phyloP scores from a whole-genome alignment of 164 flowering plant genomes.

The grape (Vitis vinifera) region DNA sequence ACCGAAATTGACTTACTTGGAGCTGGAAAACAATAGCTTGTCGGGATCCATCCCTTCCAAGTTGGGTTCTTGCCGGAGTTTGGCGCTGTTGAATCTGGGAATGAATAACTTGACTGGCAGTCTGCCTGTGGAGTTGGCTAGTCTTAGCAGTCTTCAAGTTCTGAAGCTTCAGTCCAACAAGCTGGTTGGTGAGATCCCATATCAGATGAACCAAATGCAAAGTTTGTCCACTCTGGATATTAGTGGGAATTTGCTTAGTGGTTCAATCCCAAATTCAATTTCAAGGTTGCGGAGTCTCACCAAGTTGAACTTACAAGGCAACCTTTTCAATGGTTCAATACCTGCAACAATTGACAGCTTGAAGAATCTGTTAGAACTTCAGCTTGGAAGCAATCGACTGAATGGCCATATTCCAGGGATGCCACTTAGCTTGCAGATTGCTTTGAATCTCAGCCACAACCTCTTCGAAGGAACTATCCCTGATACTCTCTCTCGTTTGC shows the following conservation, averaged over 20 bases:
- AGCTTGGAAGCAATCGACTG: constrained; percentile 52
- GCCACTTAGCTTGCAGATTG: constrained; percentile 53
- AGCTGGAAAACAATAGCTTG: constrained; percentile 39
- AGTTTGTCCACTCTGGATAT: constrained; percentile 34
- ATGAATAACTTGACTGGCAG: constrained; percentile 33
- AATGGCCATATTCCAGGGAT: constrained; percentile 48
- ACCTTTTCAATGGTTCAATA: constrained; percentile 52
- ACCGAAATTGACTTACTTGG: constrained; percentile 35
- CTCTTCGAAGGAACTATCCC: constrained; percentile 58
- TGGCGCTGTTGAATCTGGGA: constrained; percentile 41
- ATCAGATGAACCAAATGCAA: constrained; percentile 18
- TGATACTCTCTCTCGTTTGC: constrained; percentile 22
- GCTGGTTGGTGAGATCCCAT: constrained; percentile 39
- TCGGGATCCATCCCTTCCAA: constrained; percentile 36
- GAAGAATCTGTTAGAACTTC: constrained; percentile 49
- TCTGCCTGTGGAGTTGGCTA: constrained; percentile 33
- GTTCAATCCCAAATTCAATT: constrained; percentile 39
- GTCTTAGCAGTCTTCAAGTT: constrained; percentile 33
- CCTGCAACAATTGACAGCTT: constrained; percentile 35
- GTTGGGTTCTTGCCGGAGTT: constrained; percentile 29
- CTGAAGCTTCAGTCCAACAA: constrained; percentile 39
- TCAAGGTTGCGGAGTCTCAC: constrained; percentile 26
- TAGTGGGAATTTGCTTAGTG: constrained; percentile 34
- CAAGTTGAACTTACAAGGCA: constrained; percentile 37
- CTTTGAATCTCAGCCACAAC: constrained; percentile 71